Evolutionary conservation across 164 flowering plant genomes (phyloP).

Genomic region (Umbilicus rupestris): DNA sequence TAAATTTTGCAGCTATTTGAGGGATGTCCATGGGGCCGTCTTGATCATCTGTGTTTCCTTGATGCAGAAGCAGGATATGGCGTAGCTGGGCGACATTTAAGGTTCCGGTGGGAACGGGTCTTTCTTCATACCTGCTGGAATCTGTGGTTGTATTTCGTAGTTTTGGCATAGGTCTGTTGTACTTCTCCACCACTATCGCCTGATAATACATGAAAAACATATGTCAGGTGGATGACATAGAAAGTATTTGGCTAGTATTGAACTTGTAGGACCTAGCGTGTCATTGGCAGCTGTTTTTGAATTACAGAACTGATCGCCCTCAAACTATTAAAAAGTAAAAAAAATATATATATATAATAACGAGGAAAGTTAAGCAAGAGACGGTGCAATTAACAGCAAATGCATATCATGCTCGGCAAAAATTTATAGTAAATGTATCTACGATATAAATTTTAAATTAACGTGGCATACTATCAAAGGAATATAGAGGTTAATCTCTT

Average conservation of each 20-base stretch:
- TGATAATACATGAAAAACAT: constrained; percentile 16
- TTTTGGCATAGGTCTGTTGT: constrained; percentile 74
- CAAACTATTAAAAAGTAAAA: background rate
- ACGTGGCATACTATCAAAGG: too few relatives aligned
- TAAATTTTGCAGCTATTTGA: constrained; percentile 59
- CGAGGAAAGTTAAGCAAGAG: background rate
- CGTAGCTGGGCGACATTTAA: constrained; percentile 63
- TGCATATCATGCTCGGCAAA: too few relatives aligned
- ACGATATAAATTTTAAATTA: too few relatives aligned
- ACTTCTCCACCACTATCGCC: constrained; percentile 59
- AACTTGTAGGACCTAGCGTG: too few relatives aligned
- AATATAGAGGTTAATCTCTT: too few relatives aligned
- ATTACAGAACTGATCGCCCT: background rate
- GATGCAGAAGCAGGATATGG: constrained; percentile 55
- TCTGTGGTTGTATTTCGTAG: constrained; percentile 56
- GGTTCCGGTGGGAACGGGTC: constrained; percentile 56
- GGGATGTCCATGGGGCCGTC: constrained; percentile 53
- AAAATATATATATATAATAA: too few relatives aligned
- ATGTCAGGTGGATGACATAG: background rate
- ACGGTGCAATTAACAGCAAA: too few relatives aligned
- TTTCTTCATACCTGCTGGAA: constrained; percentile 45
- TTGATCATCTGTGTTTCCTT: constrained; percentile 71
- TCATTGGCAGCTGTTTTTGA: too few relatives aligned
- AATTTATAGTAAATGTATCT: too few relatives aligned
- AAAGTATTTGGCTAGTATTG: background rate